Base-by-base conservation (phyloP, 2,329 filamentous ascomycete species). In the Trichophyton simii region DNA sequence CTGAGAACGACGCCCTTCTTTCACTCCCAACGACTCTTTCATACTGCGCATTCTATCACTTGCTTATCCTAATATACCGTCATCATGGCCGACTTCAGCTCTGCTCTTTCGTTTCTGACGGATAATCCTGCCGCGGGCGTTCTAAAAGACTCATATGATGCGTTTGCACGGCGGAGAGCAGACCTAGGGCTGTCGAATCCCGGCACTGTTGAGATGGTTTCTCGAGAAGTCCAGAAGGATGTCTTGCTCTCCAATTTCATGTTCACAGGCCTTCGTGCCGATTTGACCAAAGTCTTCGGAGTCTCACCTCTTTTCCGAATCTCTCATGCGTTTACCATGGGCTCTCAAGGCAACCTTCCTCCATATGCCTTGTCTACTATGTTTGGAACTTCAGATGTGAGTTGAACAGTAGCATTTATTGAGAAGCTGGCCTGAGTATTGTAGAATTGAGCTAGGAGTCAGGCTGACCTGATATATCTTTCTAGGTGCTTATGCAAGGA, bases 251-350 rank as follows among this genome's bases (percentile, higher is more conserved):
- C 87, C 78, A 96, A 96, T 81, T 88, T 90, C 76, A 95, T 94
- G 85, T 97, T 99, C 81, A 88, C 89, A 52, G 94, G 94, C 71
- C 83, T 99, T 75, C 89, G 92, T 73, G 95, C 92, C 75, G 94
- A 99, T 77, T 81, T 97, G 73, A 96, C 91, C 73, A 97, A 96
- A 82, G 86, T 90, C 72, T 95, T 97, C 79, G 94, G 91, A 82
- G 84, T 95, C 75, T 84, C 86, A 62, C 94, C 94, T 62, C 80
- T 97, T 68, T 99, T 99, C 82, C 92, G 97, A 78, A 88, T 96
- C 69, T 96, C 92, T 67, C 94, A 99, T 79, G 89, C 94, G 69
- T 94, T 99, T 75, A 87, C 92, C 61, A 89, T 96, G 84, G 92
- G 94, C 69, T 83, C 83, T 50, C 90, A 96, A 77, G 86, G 88